A percentile compares a stretch with the other conserved stretches of the same genome.
These are phyloP conservation scores for Massariosphaeria phaeospora DNA, from an alignment of 495 filamentous ascomycete genomes.

Conservation along the genomic window DNA sequence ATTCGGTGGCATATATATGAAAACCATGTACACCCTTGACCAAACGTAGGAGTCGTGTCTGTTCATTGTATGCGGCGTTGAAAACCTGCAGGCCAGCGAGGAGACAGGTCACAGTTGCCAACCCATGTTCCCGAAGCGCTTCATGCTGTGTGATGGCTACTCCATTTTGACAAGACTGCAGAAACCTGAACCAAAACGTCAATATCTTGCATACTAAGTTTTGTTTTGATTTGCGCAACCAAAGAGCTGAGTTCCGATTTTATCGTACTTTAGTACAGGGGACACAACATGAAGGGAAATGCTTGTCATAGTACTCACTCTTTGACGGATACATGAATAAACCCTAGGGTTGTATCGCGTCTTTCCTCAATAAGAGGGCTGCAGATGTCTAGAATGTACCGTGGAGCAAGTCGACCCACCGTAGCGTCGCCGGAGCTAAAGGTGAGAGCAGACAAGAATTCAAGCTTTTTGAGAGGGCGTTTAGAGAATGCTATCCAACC, in stretches of 20 bases:
- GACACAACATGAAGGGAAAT: too few relatives aligned
- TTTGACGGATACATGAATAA: slow-evolving; percentile 7
- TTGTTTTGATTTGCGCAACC: too few relatives aligned
- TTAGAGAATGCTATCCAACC: slow-evolving; percentile 7
- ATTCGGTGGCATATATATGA: slow-evolving; percentile 6
- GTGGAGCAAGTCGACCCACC: not conserved
- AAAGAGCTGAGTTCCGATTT: too few relatives aligned
- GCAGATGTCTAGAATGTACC: slow-evolving; percentile 2
- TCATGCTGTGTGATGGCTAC: not conserved
- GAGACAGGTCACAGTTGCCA: not conserved
- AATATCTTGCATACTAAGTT: not conserved
- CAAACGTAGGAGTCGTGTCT: not conserved
- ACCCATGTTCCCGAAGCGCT: not conserved
- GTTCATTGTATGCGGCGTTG: not conserved
- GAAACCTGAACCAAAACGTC: not conserved
- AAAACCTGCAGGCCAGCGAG: not conserved
- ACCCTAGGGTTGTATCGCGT: not conserved
- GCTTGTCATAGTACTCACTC: too few relatives aligned
- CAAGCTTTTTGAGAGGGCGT: slow-evolving; percentile 2
- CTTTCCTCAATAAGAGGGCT: slow-evolving; percentile 6
- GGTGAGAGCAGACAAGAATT: not conserved
- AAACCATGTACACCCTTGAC: slow-evolving; percentile 9
- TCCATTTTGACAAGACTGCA: not conserved
- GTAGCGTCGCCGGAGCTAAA: not conserved
- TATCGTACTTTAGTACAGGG: too few relatives aligned